Evolutionary conservation across 495 filamentous ascomycete genomes (phyloP).

Genomic region (Margaritispora aquatica): DNA sequence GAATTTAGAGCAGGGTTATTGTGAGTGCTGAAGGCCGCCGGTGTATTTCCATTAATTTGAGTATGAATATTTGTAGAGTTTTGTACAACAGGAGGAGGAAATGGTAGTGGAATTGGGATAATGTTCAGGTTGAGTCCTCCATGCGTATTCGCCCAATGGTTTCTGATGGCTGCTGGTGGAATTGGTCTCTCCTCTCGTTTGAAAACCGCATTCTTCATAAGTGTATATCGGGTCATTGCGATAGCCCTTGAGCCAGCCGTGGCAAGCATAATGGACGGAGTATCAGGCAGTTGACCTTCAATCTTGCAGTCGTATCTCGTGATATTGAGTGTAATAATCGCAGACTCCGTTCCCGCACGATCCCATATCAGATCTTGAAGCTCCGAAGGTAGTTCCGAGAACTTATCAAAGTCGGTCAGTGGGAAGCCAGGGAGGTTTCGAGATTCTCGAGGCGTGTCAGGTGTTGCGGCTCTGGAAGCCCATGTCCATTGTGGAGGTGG

Average conservation of each 20-base stretch:
- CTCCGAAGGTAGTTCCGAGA: not conserved
- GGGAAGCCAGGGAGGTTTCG: not conserved
- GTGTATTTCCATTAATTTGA: no score
- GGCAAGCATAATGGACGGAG: not conserved
- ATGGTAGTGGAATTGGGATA: no score
- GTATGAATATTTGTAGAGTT: no score
- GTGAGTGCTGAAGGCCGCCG: no score
- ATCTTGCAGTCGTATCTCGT: not conserved
- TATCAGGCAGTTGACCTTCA: not conserved
- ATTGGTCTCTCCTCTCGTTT: no score
- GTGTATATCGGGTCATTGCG: not conserved
- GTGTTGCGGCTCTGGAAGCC: not conserved
- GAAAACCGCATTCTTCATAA: not conserved
- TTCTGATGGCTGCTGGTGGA: no score
- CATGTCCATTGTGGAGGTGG: not conserved
- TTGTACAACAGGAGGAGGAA: no score
- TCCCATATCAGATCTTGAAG: slow-evolving; percentile 3
- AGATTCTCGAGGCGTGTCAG: not conserved
- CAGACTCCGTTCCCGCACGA: not conserved
- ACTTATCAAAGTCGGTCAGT: slow-evolving; percentile 1
- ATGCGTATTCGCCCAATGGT: no score
- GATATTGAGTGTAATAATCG: not conserved
- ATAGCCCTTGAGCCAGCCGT: not conserved
- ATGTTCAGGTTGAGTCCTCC: no score
- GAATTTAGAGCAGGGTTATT: no score